These are phyloP conservation scores for Acanthamoeba triangularis DNA, from an alignment of 208 protist genomes.

Conservation along the genomic window DNA sequence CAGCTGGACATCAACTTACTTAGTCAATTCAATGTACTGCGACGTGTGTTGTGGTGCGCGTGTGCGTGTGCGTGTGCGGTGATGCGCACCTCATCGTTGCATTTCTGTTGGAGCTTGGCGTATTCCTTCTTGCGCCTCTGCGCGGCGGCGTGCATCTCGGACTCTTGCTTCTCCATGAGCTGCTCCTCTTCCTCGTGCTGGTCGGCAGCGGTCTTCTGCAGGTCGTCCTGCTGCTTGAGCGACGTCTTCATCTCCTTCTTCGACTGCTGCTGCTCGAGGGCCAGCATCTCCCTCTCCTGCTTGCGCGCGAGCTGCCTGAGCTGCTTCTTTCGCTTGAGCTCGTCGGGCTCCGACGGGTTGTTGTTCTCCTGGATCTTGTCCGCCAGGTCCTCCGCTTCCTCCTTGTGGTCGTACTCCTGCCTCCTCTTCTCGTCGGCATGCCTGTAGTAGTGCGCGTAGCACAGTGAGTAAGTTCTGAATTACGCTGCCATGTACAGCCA, in stretches of 20 bases:
- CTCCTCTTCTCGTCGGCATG: not conserved
- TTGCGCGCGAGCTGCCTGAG: not conserved
- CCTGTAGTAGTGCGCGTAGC: not conserved
- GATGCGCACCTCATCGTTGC: not conserved
- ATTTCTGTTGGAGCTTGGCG: not conserved
- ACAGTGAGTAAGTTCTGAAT: no score
- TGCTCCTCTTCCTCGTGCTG: constrained; percentile 26
- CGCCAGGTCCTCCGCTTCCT: not conserved
- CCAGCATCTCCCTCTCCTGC: not conserved
- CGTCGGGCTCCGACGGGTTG: not conserved
- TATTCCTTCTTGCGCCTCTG: constrained; percentile 20
- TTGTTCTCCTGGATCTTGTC: constrained; percentile 12
- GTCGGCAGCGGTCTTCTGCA: not conserved
- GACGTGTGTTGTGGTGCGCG: not conserved
- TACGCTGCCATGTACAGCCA: no score
- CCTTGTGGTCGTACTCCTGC: constrained; percentile 17
- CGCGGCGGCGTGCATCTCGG: not conserved
- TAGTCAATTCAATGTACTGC: not conserved
- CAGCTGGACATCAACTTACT: not conserved
- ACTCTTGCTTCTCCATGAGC: not conserved
- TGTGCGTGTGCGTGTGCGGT: not conserved
- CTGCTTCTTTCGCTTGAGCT: constrained; percentile 42
- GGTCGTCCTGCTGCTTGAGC: constrained; percentile 22
- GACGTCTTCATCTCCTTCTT: not conserved
- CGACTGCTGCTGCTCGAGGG: not conserved